Base-by-base conservation (phyloP, 257 asterid genomes). In the Eustoma russellianum region DNA sequence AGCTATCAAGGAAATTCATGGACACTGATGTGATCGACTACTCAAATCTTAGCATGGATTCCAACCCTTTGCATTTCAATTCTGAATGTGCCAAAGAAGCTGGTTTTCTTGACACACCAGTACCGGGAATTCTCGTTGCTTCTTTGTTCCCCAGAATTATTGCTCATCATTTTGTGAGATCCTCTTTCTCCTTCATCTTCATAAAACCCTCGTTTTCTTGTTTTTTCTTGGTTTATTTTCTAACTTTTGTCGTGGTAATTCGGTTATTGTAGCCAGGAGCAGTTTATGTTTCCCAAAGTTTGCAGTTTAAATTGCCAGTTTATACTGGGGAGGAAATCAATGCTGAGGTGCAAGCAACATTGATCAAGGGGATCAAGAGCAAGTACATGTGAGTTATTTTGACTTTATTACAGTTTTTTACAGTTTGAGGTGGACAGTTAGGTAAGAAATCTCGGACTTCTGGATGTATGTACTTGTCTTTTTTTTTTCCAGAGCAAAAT, bases 71-170 rank as follows among this genome's bases (percentile, higher is more conserved):
- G 70, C 98, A 87, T 63, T 87, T 76, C 50, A 84, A 87, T 64
- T 40, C 61, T 47, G 75, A 75, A 53, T 59, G 50, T 34, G 96
- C 96, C 16, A 72, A 41, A 64, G 53, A 48, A 46, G 89, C 88
- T 13, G 96, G 96, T 35, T 87, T 84, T 52, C 9, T 5, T 0
- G 88, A 71, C 24, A 44, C 61, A 55, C 72, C 78, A 5, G 80
- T 91, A 53, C 97, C 95, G 0, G 94, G 98, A 62, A 75, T 84
- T 72, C 83, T 87, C 28, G 88, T 87, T 8, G 96, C 94, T 38
- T 75, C 95, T 18, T 44, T 87, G 68, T 87, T 91, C 66, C 96
- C 98, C 9, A 70, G 90, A 52, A 76, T 83, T 52, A 84, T 84
- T 16, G 95, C 98, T 62, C 77, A 83, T 46, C 72, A 78, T 60